Base-by-base conservation (phyloP, 331 rosid species). In the Dryas integrifolia region DNA sequence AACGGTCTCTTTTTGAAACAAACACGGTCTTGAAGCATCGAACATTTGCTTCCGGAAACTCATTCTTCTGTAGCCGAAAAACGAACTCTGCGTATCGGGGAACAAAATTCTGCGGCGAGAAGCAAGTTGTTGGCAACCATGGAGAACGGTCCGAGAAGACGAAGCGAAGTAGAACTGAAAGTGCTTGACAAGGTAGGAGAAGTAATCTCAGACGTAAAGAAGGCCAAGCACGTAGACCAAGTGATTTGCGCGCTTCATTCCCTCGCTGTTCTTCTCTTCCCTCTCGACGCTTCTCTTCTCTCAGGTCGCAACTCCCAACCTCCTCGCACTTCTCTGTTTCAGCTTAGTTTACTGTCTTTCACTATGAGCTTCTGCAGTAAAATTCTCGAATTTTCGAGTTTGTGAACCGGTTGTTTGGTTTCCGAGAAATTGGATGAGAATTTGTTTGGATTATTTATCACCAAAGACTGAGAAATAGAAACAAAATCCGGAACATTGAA, bases 191-290 rank as follows among this genome's bases (percentile, higher is more conserved):
- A 81, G 72, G 89, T 83, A 6, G 91, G 88, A 47, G 82, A 89
- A 82, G 96, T 84, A 18, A 86, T 94, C 41, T 84, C 90, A 13
- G 52, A 72, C 47, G 59, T 86, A 4, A 80, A 75, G 76, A 83
- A 51, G 35, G 92, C 97, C 48, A 89, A 89, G 65, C 86, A 85
- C 43, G 90, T 88, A 43, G 96, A 94, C 88, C 80, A 91, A 78
- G 92, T 94, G 67, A 77, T 94, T 65, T 80, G 77, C 64, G 80
- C 92, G 0, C 91, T 94, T 83, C 88, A 89, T 70, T 88, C 96
- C 60, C 67, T 94, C 69, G 96, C 89, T 35, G 5, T 81, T 13
- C 86, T 82, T 77, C 90, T 91, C 76, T 94, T 89, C 74, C 96
- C 96, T 59, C 53, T 85, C 15, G 88, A 91, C 51, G 14, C 90